Percentiles rank a stretch among this genome's conserved stretches.
Conservation (phyloP, 1,284 basidiomycete species). For the Cryptococcus floricola region DNA sequence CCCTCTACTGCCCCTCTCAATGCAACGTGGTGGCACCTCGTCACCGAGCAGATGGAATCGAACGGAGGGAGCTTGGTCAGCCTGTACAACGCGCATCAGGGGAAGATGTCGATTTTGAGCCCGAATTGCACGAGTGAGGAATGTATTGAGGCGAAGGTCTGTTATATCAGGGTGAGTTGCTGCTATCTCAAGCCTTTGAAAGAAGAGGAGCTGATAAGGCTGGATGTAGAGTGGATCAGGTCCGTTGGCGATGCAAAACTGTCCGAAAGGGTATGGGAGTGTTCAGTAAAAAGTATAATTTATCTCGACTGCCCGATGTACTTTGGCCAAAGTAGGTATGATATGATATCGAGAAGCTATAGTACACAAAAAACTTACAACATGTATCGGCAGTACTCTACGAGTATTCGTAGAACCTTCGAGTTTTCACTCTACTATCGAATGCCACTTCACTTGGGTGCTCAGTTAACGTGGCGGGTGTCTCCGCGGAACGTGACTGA, state of each 20-base stretch:
- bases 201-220: background rate
- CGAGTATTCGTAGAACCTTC: too few relatives aligned
- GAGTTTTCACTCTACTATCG: too few relatives aligned
- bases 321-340: too few relatives aligned
- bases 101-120: constrained; percentile 55
- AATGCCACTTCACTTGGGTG: too few relatives aligned
- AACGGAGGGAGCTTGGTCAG: constrained; percentile 59
- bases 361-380: too few relatives aligned
- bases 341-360: too few relatives aligned
- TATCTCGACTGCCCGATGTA: too few relatives aligned
- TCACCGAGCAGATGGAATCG: constrained; percentile 68
- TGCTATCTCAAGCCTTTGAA: background rate
- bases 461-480: too few relatives aligned
- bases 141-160: constrained; percentile 66
- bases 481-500: too few relatives aligned
- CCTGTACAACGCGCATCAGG: constrained; percentile 67
- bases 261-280: background rate
- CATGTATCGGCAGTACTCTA: too few relatives aligned
- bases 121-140: constrained; percentile 57
- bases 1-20: constrained; percentile 65
- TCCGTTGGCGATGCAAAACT: background rate
- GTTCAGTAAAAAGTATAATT: background rate
- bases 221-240: background rate
- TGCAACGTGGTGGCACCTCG: constrained; percentile 75
- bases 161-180: constrained; percentile 57